Evolutionary conservation across 768 basidiomycete species (phyloP), one percentile per base, ranked within the genome.

Genomic region (Tulasnella sp.): DNA sequence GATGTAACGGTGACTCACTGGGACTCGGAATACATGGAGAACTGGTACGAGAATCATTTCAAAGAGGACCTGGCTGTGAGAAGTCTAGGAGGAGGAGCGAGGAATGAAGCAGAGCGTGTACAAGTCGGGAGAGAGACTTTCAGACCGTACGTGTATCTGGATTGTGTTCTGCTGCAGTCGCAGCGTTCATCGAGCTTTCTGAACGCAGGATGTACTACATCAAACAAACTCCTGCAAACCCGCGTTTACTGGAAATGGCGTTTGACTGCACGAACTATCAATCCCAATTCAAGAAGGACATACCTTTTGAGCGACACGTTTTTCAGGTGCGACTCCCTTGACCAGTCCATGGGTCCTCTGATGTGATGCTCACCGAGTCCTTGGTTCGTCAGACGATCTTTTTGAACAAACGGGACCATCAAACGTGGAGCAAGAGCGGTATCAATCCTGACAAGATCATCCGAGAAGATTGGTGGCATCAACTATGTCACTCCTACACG

Each of bases 1-100:
- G 85, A 87, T 72, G 81, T 86, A n/a, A 86, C 85, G 0, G 86
- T 88, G 39, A 88, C 87, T 1, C 88, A 89, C 78, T 84, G 82
- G 49, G 86, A 88, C 72, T 76, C 84, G 1, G 81, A 82, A 0
- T 86, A 87, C 77, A 86, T 87, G 86, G 72, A 72, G 25, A 72
- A 72, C 22, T 72, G 72, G 72, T 72, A 72, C 19, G 42, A 38
- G 25, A 72, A 72, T 72, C 72, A 54, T 36, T 72, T 72, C 29
- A 29, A 72, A 8, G 49, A 36, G 34, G 72, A 42, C 19, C 25
- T 39, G 17, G 72, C 72, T 36, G 72, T 72, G 17, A 22, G 14
- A 8, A 72, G 11, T 15, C 25, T 72, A 14, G 42, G 49, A 22
- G 72, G 72, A 22, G 69, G 69, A 4, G 6, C 29, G 29, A 42